Conservation (phyloP, 1,139 yeast genomes). For the Kodamaea arcana region DNA sequence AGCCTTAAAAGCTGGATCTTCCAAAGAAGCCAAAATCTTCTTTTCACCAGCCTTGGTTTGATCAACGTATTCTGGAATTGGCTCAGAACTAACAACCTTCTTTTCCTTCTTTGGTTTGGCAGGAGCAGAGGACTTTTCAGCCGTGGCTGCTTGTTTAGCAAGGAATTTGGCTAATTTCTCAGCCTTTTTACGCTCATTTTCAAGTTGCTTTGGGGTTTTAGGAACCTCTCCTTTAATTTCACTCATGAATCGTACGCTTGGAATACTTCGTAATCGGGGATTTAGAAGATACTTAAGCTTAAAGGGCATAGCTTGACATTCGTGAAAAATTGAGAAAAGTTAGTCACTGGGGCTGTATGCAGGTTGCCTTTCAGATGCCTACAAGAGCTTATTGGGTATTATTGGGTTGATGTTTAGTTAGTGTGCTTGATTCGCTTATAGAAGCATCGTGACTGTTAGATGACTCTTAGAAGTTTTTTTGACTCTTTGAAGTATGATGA, state of each 20-base stretch:
- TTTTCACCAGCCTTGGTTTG: constrained; percentile 85
- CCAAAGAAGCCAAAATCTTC: constrained; percentile 77
- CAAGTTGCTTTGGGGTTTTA: constrained; percentile 74
- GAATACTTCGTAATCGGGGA: not conserved
- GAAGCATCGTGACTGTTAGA: too few relatives aligned
- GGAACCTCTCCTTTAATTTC: constrained; percentile 8
- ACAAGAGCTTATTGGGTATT: too few relatives aligned
- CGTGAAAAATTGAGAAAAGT: too few relatives aligned
- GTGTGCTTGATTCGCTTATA: too few relatives aligned
- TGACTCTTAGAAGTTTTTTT: too few relatives aligned
- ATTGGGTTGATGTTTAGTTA: too few relatives aligned
- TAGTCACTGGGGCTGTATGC: too few relatives aligned
- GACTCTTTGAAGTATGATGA: too few relatives aligned
- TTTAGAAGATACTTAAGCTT: not conserved
- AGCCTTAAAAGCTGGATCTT: constrained; percentile 91
- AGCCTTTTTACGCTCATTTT: constrained; percentile 93
- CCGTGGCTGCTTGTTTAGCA: constrained; percentile 87
- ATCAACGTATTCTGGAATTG: constrained; percentile 79
- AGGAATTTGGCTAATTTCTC: constrained; percentile 92
- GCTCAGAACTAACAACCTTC: constrained; percentile 68
- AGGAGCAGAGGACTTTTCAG: constrained; percentile 34
- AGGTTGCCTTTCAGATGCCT: too few relatives aligned
- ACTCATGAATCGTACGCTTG: constrained; percentile 4
- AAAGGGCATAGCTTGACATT: too few relatives aligned
- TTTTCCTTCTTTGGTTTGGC: constrained; percentile 59